These are phyloP conservation scores for Syzygium aromaticum DNA, from an alignment of 345 rosid genomes.

Conservation along the genomic window DNA sequence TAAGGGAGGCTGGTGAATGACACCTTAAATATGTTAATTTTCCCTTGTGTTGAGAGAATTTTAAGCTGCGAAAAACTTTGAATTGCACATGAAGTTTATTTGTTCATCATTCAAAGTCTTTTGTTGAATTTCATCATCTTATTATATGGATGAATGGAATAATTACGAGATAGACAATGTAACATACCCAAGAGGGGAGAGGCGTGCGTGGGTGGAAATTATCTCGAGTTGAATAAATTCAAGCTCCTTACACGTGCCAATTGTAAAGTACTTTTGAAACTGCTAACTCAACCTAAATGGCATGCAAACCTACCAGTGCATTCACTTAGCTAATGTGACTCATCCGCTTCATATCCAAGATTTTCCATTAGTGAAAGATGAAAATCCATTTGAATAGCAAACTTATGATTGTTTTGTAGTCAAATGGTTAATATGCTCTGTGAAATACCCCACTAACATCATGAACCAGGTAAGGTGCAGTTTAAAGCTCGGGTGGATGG, in stretches of 20 bases:
- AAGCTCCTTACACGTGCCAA: not conserved
- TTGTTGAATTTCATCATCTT: not conserved
- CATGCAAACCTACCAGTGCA: not conserved
- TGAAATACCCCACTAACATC: not conserved
- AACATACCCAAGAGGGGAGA: not conserved
- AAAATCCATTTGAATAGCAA: not conserved
- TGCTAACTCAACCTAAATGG: not conserved
- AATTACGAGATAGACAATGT: not conserved
- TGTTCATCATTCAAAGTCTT: not conserved
- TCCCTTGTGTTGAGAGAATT: not conserved
- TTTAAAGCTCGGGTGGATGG: not conserved
- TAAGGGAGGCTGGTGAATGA: not conserved
- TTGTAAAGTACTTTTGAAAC: not conserved
- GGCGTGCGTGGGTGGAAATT: not conserved
- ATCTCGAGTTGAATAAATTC: not conserved
- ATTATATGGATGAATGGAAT: not conserved
- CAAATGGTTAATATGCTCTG: not conserved
- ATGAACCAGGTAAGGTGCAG: not conserved
- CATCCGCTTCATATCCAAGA: not conserved
- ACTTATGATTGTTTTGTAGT: not conserved
- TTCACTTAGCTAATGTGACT: not conserved
- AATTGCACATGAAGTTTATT: not conserved
- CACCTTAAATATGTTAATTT: not conserved
- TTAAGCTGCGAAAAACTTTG: not conserved
- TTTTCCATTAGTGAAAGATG: not conserved